Base-by-base conservation (phyloP, 176 grass and related monocot genomes). In the maize (Zea mays) region DNA sequence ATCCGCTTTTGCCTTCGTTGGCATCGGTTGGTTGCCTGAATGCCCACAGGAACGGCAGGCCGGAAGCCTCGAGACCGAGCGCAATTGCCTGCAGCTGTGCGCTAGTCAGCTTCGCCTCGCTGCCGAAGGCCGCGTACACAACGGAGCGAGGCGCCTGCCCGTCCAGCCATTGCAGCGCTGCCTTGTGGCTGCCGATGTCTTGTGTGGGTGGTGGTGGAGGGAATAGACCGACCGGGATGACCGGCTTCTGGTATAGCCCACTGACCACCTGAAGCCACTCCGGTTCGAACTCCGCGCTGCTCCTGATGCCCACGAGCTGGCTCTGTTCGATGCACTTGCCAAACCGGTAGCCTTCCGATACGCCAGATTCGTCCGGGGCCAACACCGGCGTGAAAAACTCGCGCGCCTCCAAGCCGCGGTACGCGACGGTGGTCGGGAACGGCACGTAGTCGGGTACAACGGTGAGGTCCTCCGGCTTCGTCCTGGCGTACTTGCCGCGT, bases 361-460 rank as follows among this genome's bases (percentile, higher is more conserved):
- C 62, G 50, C 78, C 85, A 1, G 72, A 73, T 59, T 39, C 37
- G 19, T 87, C 80, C 0, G 39, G 9, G 2, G 78, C 2, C n/a
- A 48, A 44, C 13, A 16, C 8, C 3, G 74, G 59, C 1, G 10
- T 16, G 59, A 77, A 77, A 0, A 77, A 37, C 62, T 27, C 20
- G 39, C 75, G 75, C 60, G 74, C 81, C 77, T 87, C 77, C 60
- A 87, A 66, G 38, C 66, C 66, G 65, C 77, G 85, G 63, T 3
- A 68, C 27, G 71, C 76, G 21, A 87, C 56, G 13, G 35, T 9
- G 65, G 71, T 73, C 1, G 72, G 72, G 55, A 62, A 84, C 19
- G 71, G 47, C 85, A 87, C 58, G 75, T 77, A 77, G 34, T 49
- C 75, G 33, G 75, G 75, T 16, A 77, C 75, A 16, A 1, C 45